Percentiles rank a stretch among this genome's conserved stretches.
phyloP scores from a whole-genome alignment of 495 filamentous ascomycete species.

The Xylaria acuta region DNA sequence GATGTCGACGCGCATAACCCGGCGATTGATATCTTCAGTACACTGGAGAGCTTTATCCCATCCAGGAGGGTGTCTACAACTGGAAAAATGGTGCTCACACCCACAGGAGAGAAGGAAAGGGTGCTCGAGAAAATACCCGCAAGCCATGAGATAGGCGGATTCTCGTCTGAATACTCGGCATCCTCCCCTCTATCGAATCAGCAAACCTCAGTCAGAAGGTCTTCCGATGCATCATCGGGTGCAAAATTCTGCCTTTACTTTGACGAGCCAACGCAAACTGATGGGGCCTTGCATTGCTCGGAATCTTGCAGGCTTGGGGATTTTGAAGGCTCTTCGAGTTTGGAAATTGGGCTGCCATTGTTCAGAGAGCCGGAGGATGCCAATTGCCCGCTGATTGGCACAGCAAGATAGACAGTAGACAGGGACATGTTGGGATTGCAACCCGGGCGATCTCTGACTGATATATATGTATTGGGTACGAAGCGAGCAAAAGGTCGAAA shows the following conservation, averaged over 20 bases:
- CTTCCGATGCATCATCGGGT: not conserved
- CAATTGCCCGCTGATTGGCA: not conserved
- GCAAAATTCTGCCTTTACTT: not conserved
- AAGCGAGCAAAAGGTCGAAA: too few relatives aligned
- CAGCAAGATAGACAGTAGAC: not conserved
- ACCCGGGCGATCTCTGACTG: too few relatives aligned
- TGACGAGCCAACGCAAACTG: not conserved
- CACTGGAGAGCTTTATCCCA: not conserved
- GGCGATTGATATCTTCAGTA: constrained; percentile 1
- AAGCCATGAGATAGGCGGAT: not conserved
- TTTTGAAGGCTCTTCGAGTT: not conserved
- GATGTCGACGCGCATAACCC: not conserved
- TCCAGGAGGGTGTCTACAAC: not conserved
- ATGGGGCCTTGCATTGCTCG: not conserved
- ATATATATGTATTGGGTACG: too few relatives aligned
- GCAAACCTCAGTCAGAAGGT: not conserved
- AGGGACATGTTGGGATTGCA: not conserved
- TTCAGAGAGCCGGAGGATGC: not conserved
- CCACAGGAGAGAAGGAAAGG: not conserved
- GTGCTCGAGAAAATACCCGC: not conserved
- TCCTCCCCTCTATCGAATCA: not conserved
- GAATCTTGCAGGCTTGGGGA: not conserved
- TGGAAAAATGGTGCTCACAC: not conserved
- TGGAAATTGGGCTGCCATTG: not conserved
- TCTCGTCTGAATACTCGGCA: not conserved